phyloP scores from a whole-genome alignment of 768 basidiomycete genomes.

The Panellus pusillus region DNA sequence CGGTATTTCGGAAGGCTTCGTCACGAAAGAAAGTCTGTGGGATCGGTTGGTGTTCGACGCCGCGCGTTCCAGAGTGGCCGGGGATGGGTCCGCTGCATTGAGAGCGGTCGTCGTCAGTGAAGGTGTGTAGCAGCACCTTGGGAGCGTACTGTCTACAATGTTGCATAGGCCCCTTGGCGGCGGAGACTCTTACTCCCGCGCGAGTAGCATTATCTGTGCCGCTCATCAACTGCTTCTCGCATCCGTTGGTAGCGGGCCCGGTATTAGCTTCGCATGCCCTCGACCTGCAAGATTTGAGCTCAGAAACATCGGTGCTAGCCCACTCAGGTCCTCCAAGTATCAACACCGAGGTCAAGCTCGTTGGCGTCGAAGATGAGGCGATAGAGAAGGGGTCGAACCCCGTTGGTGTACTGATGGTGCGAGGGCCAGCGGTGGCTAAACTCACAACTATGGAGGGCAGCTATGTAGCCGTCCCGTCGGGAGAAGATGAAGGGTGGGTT shows the following conservation, averaged over 20 bases:
- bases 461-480: constrained; percentile 35
- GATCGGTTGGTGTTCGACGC: constrained; percentile 75
- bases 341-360: constrained; percentile 83
- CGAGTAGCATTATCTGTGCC: constrained; percentile 79
- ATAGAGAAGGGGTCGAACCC: constrained; percentile 71
- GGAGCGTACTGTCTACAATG: constrained; percentile 2
- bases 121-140: constrained; percentile 44
- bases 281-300: constrained; percentile 72
- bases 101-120: constrained; percentile 72
- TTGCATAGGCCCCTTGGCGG: constrained; percentile 48
- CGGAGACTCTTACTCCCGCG: constrained; percentile 54
- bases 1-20: constrained; percentile 66
- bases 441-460: constrained; percentile 41
- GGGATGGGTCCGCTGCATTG: constrained; percentile 60
- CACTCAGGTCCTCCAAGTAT: constrained; percentile 79
- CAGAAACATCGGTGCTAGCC: constrained; percentile 33
- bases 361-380: constrained; percentile 60
- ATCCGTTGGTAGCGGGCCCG: constrained; percentile 70
- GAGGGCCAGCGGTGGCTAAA: constrained; percentile 37
- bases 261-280: constrained; percentile 81
- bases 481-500: constrained; percentile 46
- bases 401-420: constrained; percentile 34
- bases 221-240: constrained; percentile 61
- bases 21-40: constrained; percentile 81
- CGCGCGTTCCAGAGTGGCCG: constrained; percentile 60